phyloP scores from a whole-genome alignment of 2,329 filamentous ascomycete species.

The Sporothrix protearum region DNA sequence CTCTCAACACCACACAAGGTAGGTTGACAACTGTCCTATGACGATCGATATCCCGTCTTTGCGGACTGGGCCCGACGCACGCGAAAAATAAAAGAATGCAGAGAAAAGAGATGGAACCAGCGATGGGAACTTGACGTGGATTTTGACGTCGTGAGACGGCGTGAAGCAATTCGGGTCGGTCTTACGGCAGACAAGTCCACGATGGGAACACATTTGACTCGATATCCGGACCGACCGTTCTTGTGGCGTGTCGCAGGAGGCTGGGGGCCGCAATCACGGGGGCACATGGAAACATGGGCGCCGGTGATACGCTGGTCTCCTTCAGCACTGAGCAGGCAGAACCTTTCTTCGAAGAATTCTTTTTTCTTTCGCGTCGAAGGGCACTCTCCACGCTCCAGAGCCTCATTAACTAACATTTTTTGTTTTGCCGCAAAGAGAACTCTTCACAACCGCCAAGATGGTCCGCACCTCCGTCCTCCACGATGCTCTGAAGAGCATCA shows the following conservation, averaged over 20 bases:
- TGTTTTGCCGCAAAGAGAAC: slow-evolving; percentile 42
- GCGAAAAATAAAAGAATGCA: slow-evolving; percentile 27
- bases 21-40: slow-evolving; percentile 13
- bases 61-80: slow-evolving; percentile 33
- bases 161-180: slow-evolving; percentile 5
- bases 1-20: slow-evolving; percentile 19
- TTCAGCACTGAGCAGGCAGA: slow-evolving; percentile 65
- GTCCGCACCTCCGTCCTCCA: slow-evolving; percentile 99
- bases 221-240: slow-evolving; percentile 10
- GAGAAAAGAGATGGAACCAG: slow-evolving; percentile 11
- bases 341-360: slow-evolving; percentile 49
- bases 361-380: slow-evolving; percentile 41
- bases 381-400: slow-evolving; percentile 66
- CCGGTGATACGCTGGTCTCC: slow-evolving; percentile 60
- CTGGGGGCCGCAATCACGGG: slow-evolving; percentile 59
- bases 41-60: slow-evolving; percentile 17
- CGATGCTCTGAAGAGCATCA: slow-evolving; percentile 98
- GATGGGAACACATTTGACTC: not conserved
- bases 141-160: not conserved
- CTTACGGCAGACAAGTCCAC: not conserved
- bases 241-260: slow-evolving; percentile 39
- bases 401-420: slow-evolving; percentile 59
- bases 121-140: slow-evolving; percentile 6
- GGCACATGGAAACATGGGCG: slow-evolving; percentile 15
- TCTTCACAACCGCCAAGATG: slow-evolving; percentile 72